Base-by-base conservation (phyloP, 306 rosid genomes). In the Mucuna pruriens region DNA sequence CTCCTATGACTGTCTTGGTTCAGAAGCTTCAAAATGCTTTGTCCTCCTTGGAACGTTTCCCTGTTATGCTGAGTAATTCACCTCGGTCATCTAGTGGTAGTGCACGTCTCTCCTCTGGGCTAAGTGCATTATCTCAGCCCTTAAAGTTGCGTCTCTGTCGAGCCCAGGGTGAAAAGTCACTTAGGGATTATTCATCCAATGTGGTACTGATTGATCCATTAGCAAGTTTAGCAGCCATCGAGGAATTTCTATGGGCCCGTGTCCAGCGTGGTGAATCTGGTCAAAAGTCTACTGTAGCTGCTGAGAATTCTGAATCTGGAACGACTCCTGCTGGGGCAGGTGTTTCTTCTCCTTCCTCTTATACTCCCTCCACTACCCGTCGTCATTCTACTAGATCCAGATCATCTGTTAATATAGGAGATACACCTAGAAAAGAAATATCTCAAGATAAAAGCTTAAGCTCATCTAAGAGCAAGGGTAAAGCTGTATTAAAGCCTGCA, bases 1-100 rank as follows among this genome's bases (percentile, higher is more conserved):
- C 85, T 82, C 89, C 95, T 15, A 90, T 94, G 97, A 84, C 93
- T 64, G 84, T 94, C 78, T 83, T 94, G 78, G 89, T 94, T 73
- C 97, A 90, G 88, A 94, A 94, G 86, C 96, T 94, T 78, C 98
- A 94, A 78, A 89, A 89, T 89, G 97, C 98, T 63, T 84, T 94
- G 87, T 90, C 98, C 39, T 94, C 98, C 62, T 84, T 92, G 81
- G 98, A 94, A 85, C 92, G 92, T 58, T 94, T 94, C 82, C 98
- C 98, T 25, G 98, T 94, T 29, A 92, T 90, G 85, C 81, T 92
- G 77, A 92, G 96, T 86, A 97, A 89, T 88, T 91, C 98, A 69
- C 75, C 95, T 65, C 86, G 98, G 80, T 89, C 98, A 81, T 83
- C 95, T 77, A 79, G 82, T 87, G 98, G 96, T 70, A 88, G 96